Conservation (phyloP, 441 rosid species). For the Euphorbia schlechtendalii region DNA sequence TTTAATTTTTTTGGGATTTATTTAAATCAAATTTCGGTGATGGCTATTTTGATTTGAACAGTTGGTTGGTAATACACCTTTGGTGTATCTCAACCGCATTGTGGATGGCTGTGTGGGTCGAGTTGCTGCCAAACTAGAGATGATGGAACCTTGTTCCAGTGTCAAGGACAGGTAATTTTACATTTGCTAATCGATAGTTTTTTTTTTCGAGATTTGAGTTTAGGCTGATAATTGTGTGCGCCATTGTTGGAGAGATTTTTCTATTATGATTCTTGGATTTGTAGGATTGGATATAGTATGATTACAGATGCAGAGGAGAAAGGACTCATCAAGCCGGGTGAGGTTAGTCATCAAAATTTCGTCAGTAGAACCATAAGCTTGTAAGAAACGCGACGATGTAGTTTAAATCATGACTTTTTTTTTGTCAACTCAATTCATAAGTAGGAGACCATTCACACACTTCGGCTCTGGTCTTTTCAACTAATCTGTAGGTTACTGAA, state of each 20-base stretch:
- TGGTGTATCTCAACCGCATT: slow-evolving; percentile 54
- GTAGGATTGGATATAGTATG: slow-evolving; percentile 58
- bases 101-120: slow-evolving; percentile 59
- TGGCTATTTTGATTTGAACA: slow-evolving; percentile 16
- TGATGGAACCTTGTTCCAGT: slow-evolving; percentile 66
- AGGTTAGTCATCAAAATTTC: slow-evolving; percentile 39
- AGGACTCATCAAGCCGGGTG: slow-evolving; percentile 42
- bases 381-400: too few species aligned
- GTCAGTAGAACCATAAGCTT: too few species aligned
- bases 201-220: too few species aligned
- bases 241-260: not conserved
- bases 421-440: too few species aligned
- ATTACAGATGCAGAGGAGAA: slow-evolving; percentile 56
- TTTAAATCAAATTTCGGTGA: too few species aligned
- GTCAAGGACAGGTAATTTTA: slow-evolving; percentile 53
- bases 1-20: too few species aligned
- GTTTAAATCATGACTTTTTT: too few species aligned
- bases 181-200: not conserved
- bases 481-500: too few species aligned
- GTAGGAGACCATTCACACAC: too few species aligned
- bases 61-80: slow-evolving; percentile 47
- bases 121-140: slow-evolving; percentile 56
- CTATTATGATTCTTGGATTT: not conserved
- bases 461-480: too few species aligned
- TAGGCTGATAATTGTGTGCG: too few species aligned